Evolutionary conservation across 768 basidiomycete genomes (phyloP).

Genomic region (Lactarius pseudohatsudake): DNA sequence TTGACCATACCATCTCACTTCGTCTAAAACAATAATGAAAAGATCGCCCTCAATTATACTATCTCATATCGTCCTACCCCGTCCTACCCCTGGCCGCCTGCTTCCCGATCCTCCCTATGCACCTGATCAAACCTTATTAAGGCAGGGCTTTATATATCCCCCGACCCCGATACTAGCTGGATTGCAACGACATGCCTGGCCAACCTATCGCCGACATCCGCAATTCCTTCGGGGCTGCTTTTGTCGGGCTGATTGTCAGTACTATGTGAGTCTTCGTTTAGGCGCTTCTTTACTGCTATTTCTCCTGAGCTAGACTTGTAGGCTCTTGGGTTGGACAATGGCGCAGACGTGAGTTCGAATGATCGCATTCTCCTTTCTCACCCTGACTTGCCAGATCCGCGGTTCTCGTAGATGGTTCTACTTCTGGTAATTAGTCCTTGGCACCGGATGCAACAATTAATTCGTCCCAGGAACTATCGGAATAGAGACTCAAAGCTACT

Average conservation of each 20-base stretch:
- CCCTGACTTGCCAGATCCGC: neutral
- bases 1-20: too few species aligned
- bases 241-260: conserved; percentile 14
- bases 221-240: conserved; percentile 4
- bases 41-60: too few species aligned
- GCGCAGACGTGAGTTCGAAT: conserved; percentile 7
- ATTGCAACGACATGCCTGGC: neutral
- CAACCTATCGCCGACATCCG: conserved; percentile 6
- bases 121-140: too few species aligned
- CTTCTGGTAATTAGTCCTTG: neutral
- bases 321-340: conserved; percentile 11
- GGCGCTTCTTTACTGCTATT: too few species aligned
- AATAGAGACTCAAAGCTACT: neutral
- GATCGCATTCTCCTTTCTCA: neutral
- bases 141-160: too few species aligned
- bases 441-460: neutral
- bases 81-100: too few species aligned
- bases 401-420: conserved; percentile 13
- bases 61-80: too few species aligned
- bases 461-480: neutral
- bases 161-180: neutral
- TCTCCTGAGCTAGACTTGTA: neutral
- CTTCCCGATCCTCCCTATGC: too few species aligned
- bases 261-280: neutral
- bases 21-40: too few species aligned